Percentiles rank a stretch among this genome's conserved stretches.
Evolutionary conservation across 106 monocot species (phyloP).

Genomic region (Hemerocallis citrina): DNA sequence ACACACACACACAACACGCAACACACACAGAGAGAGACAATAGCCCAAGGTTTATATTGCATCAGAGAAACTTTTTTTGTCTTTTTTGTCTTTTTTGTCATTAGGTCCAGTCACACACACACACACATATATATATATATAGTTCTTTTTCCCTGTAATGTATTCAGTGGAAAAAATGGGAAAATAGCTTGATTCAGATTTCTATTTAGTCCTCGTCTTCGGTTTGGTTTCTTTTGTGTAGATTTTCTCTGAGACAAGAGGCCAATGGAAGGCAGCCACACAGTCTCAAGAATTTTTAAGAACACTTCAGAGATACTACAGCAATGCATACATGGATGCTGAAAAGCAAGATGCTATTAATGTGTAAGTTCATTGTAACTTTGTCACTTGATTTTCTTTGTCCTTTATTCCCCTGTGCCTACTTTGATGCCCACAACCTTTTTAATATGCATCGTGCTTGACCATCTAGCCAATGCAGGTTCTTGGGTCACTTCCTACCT

Average conservation of each 20-base stretch:
- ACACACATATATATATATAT: too few relatives aligned
- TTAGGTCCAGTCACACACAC: too few relatives aligned
- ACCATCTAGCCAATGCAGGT: constrained; percentile 38
- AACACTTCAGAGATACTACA: constrained; percentile 82
- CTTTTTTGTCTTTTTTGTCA: too few relatives aligned
- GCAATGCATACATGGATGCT: constrained; percentile 85
- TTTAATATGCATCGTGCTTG: neutral
- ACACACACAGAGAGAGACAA: too few relatives aligned
- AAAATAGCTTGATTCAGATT: too few relatives aligned
- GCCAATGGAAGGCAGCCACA: constrained; percentile 87
- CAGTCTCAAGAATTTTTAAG: constrained; percentile 87
- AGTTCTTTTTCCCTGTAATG: too few relatives aligned
- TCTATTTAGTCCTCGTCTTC: too few relatives aligned
- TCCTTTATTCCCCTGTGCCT: neutral
- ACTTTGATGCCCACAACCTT: neutral
- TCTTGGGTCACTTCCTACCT: constrained; percentile 89
- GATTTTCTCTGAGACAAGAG: constrained; percentile 95
- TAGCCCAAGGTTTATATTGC: too few relatives aligned
- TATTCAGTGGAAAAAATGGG: too few relatives aligned
- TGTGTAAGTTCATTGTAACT: constrained; percentile 53
- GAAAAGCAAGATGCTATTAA: constrained; percentile 97
- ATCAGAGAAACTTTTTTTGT: too few relatives aligned
- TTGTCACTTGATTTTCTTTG: neutral
- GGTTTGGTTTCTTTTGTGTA: constrained; percentile 12
- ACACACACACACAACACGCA: too few relatives aligned